These are phyloP conservation scores for Ustilago shanxiensis DNA, from an alignment of 1,284 basidiomycete genomes.

Conservation along the genomic window DNA sequence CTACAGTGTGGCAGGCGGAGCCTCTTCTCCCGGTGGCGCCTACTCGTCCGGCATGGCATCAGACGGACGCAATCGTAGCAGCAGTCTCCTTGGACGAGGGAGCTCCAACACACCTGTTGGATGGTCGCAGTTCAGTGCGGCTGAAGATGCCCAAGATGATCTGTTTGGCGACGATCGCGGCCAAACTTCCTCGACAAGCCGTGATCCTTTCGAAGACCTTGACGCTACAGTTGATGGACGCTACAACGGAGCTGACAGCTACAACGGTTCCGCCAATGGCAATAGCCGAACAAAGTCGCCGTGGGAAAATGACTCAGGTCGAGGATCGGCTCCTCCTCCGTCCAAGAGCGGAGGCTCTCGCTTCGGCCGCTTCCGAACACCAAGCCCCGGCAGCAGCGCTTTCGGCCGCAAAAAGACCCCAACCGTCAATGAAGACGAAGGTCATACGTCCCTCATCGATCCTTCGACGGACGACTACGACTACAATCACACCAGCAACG, in stretches of 20 bases:
- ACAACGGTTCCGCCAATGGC: conserved; percentile 19
- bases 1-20: conserved; percentile 15
- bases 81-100: conserved; percentile 21
- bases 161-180: conserved; percentile 17
- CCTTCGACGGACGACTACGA: conserved; percentile 15
- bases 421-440: conserved; percentile 37
- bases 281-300: conserved; percentile 24
- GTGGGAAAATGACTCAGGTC: conserved; percentile 10
- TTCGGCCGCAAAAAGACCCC: conserved; percentile 43
- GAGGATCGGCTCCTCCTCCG: conserved; percentile 22
- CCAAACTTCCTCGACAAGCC: neutral
- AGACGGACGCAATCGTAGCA: conserved; percentile 22
- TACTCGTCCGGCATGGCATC: conserved; percentile 1
- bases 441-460: conserved; percentile 16
- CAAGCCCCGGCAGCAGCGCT: conserved; percentile 34
- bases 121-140: conserved; percentile 41
- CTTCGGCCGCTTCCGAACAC: conserved; percentile 40
- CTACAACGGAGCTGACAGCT: conserved; percentile 13
- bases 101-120: conserved; percentile 36
- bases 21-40: neutral
- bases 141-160: conserved; percentile 26
- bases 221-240: conserved; percentile 13
- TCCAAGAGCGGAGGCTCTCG: conserved; percentile 25
- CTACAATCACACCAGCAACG: neutral
- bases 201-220: conserved; percentile 38